Evolutionary conservation across 2,329 filamentous ascomycete genomes (phyloP), one percentile per base, ranked within the genome.

Genomic region (Colletotrichum sp.): DNA sequence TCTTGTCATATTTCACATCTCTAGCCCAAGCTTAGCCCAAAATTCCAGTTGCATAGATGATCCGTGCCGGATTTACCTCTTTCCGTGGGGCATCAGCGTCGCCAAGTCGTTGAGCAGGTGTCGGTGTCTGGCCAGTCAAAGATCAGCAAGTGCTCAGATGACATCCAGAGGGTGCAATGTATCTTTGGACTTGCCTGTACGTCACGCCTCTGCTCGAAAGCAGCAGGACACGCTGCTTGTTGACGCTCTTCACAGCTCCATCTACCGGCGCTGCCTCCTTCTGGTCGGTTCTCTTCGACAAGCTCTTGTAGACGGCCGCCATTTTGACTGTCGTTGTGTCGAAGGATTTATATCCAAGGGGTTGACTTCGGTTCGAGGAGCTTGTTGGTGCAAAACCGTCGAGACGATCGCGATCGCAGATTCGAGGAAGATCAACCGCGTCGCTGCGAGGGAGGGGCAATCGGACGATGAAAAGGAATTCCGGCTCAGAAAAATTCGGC

Each of bases 1-100:
- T 99, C 69, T 95, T 97, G 85, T 99, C 97, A 79, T 98, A 95
- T 86, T 99, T 99, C 80, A 94, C 95, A 84, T 99, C 67, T 32
- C 57, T 70, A 26, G 55, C 4, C 32, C 13, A 18, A 32, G 16
- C 12, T 69, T 69, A 69, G 67, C 67, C 36, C 18, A 21, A 52
- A 52, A 16, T 26, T 18, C 8, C 18, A 30, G 7, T 16, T 15
- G 43, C 18, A 26, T 66, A 21, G 26, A 18, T 43, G 30, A 18
- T 55, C 18, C 32, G 55, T 60, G n/a, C 38, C 24, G 12, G 18
- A 12, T 16, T 36, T 70, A 70, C 67, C 97, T 87, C 98, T 98
- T 82, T 95, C 93, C 93, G 84, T 99, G 97, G 4, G 97, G 97
- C 79, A 99, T 93, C 85, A 99, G 93, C 34, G 94, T 91, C 74